Conservation (phyloP, 306 rosid genomes). For the Gynostemma pentaphyllum region DNA sequence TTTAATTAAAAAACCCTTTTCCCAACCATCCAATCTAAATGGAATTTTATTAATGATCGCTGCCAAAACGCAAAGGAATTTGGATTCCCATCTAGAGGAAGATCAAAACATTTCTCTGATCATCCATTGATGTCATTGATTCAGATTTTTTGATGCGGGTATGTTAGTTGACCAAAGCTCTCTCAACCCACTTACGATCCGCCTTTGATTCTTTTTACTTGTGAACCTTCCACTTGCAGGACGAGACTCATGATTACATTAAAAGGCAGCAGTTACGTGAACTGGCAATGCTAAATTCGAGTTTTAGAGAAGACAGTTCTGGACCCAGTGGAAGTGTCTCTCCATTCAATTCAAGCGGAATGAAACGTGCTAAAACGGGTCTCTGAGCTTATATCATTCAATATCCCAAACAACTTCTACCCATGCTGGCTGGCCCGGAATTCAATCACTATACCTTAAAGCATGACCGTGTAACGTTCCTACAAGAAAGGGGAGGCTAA, state of each 20-base stretch:
- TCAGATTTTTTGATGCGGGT: background rate
- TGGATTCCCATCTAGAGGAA: too few relatives aligned
- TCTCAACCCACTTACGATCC: too few relatives aligned
- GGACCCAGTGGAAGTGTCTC: conserved; percentile 86
- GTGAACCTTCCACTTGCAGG: conserved; percentile 31
- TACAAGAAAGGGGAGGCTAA: background rate
- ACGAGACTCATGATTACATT: conserved; percentile 80
- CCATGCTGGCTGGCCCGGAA: background rate
- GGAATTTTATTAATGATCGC: too few relatives aligned
- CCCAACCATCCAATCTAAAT: too few relatives aligned
- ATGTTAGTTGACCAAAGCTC: too few relatives aligned
- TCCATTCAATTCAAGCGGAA: conserved; percentile 89
- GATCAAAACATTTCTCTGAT: too few relatives aligned
- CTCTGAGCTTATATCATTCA: conserved; percentile 30
- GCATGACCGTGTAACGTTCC: background rate
- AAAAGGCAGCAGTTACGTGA: conserved; percentile 93
- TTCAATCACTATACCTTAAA: background rate
- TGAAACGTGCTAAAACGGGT: conserved; percentile 92
- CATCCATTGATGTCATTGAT: background rate
- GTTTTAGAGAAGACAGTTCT: conserved; percentile 85
- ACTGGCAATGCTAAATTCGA: conserved; percentile 78
- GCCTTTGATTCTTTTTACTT: background rate
- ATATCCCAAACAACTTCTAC: background rate
- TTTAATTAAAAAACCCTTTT: too few relatives aligned
- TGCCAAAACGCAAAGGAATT: too few relatives aligned